Percentiles rank a stretch among this genome's conserved stretches.
phyloP scores from a whole-genome alignment of 495 filamentous ascomycete species.

The Lophium mytilinum region DNA sequence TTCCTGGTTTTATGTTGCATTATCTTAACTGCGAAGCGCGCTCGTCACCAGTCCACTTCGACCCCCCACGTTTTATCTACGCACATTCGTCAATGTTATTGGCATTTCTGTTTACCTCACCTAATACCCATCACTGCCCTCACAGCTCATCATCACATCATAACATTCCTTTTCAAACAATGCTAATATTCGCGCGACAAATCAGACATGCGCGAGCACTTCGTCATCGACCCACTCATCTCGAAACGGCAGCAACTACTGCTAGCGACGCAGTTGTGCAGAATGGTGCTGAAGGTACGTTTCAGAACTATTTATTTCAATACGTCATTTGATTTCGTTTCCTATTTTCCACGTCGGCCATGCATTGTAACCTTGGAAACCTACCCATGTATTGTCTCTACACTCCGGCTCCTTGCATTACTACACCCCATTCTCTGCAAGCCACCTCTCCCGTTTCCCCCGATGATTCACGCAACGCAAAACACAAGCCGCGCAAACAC shows the following conservation, averaged over 20 bases:
- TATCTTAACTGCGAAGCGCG: too few relatives aligned
- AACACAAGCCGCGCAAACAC: neutral
- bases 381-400: neutral
- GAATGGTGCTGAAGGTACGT: constrained; percentile 97
- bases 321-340: neutral
- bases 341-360: neutral
- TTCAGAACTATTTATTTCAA: neutral
- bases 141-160: constrained; percentile 1
- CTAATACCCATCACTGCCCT: neutral
- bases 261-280: constrained; percentile 92
- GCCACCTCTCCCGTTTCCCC: neutral
- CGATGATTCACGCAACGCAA: neutral
- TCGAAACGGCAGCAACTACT: constrained; percentile 95
- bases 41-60: neutral
- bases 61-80: constrained; percentile 23
- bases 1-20: neutral
- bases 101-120: constrained; percentile 2
- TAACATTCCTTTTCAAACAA: neutral
- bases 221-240: constrained; percentile 96
- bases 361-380: neutral
- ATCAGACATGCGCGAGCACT: constrained; percentile 86
- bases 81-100: constrained; percentile 19
- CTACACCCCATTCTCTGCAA: neutral
- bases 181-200: neutral
- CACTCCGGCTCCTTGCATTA: neutral